Percentiles rank a stretch among this genome's conserved stretches.
Conservation (phyloP, 768 basidiomycete species). For the Tylopilus balloui region DNA sequence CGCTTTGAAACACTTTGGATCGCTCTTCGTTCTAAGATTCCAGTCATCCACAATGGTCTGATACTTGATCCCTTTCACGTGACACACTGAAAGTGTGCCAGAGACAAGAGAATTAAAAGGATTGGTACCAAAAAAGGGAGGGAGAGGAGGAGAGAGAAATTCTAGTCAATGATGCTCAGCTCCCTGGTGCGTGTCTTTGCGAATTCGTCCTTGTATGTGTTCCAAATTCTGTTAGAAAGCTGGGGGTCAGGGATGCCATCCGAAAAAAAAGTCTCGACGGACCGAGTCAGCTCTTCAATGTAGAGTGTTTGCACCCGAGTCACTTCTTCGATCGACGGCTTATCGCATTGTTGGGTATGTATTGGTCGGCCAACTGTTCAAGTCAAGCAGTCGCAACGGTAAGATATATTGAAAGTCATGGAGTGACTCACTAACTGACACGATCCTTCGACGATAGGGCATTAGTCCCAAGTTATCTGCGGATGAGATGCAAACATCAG, state of each 20-base stretch:
- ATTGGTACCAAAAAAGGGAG: not conserved
- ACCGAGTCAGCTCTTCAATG: constrained; percentile 91
- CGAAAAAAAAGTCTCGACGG: constrained; percentile 22
- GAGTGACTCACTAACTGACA: constrained; percentile 83
- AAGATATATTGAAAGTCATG: not conserved
- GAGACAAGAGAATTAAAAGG: not conserved
- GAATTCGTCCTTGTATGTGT: constrained; percentile 92
- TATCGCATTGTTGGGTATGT: constrained; percentile 66
- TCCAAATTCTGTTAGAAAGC: constrained; percentile 81
- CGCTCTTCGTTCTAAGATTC: too few relatives aligned
- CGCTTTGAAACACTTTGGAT: too few relatives aligned
- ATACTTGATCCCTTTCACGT: not conserved
- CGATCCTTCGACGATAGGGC: constrained; percentile 92
- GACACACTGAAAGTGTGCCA: not conserved
- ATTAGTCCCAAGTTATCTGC: constrained; percentile 87
- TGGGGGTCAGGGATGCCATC: constrained; percentile 1
- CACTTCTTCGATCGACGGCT: constrained; percentile 79
- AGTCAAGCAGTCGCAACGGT: not conserved
- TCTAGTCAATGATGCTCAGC: constrained; percentile 70
- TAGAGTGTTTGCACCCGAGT: constrained; percentile 77
- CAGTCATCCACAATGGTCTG: too few relatives aligned
- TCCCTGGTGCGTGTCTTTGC: constrained; percentile 78
- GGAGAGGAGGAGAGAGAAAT: too few relatives aligned
- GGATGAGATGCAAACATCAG: not conserved
- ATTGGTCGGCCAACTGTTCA: constrained; percentile 83